Percentiles rank a stretch among this genome's conserved stretches.
Conservation (phyloP, 139 green algal genomes). For the Picochlorum sp. region DNA sequence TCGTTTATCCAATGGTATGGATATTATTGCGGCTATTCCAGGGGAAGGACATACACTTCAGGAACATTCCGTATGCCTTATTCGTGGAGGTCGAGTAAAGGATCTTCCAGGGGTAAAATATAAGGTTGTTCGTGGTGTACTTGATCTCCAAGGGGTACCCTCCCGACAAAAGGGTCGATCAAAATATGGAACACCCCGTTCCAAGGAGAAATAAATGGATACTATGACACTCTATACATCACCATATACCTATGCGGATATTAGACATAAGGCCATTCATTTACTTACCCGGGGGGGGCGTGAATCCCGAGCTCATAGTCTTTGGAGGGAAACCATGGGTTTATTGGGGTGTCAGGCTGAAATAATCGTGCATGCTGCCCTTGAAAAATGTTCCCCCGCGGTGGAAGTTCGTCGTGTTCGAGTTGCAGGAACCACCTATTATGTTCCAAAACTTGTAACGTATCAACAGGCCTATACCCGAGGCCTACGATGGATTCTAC, state of each 20-base stretch:
- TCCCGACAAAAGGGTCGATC: slow-evolving; percentile 42
- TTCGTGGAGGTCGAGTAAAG: slow-evolving; percentile 64
- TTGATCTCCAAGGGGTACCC: slow-evolving; percentile 53
- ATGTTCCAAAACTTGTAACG: slow-evolving; percentile 26
- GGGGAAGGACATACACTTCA: slow-evolving; percentile 65
- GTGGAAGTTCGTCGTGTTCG: slow-evolving; percentile 28
- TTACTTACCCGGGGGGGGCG: neutral
- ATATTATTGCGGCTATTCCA: slow-evolving; percentile 59
- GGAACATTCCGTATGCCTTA: slow-evolving; percentile 75
- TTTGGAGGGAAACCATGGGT: neutral
- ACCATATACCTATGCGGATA: neutral
- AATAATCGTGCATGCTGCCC: neutral
- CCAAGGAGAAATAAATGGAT: no score
- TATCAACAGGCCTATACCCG: slow-evolving; percentile 23
- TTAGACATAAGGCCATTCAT: neutral
- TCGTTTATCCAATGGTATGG: slow-evolving; percentile 37
- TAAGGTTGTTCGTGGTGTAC: slow-evolving; percentile 43
- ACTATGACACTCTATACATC: no score
- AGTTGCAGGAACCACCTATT: slow-evolving; percentile 25
- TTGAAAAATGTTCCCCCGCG: slow-evolving; percentile 23
- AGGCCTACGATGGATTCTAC: slow-evolving; percentile 37
- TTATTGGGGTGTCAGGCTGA: neutral
- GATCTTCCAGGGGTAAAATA: slow-evolving; percentile 75
- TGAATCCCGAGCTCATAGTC: neutral
- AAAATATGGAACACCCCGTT: slow-evolving; percentile 56